These are phyloP conservation scores for Backusella circina DNA, from an alignment of 192 early-diverging fungal genomes.

Conservation along the genomic window DNA sequence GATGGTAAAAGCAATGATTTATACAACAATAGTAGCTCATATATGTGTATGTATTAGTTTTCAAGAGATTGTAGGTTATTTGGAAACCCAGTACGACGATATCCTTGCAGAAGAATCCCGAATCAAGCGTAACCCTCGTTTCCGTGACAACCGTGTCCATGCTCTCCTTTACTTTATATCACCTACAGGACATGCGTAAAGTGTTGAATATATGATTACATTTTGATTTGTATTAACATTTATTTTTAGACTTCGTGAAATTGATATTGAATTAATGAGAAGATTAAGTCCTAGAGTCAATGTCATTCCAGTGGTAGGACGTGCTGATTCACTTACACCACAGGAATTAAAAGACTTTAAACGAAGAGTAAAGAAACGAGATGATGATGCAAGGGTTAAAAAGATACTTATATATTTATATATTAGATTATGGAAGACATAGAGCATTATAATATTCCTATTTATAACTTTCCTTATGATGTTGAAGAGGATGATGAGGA, in stretches of 20 bases:
- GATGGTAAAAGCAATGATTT: conserved; percentile 57
- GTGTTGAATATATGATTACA: background rate
- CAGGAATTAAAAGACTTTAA: conserved; percentile 87
- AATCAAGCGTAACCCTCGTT: conserved; percentile 83
- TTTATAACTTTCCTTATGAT: conserved; percentile 97
- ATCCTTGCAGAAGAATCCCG: conserved; percentile 87
- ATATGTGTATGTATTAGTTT: conserved; percentile 56
- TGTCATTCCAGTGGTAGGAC: conserved; percentile 94
- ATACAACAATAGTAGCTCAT: background rate
- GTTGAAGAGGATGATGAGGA: conserved; percentile 97
- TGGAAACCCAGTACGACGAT: conserved; percentile 93
- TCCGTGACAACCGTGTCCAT: conserved; percentile 95
- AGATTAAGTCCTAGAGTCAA: conserved; percentile 90
- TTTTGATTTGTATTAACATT: background rate
- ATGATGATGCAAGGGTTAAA: conserved; percentile 14
- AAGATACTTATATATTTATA: conserved; percentile 38
- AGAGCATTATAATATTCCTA: conserved; percentile 89
- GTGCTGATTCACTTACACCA: conserved; percentile 88
- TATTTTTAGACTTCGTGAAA: conserved; percentile 74
- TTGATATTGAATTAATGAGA: conserved; percentile 93
- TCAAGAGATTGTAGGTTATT: conserved; percentile 87
- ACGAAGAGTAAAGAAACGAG: conserved; percentile 45
- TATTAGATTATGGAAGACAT: conserved; percentile 92
- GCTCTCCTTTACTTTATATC: conserved; percentile 97
- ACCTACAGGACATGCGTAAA: conserved; percentile 89